Evolutionary conservation across 2,329 filamentous ascomycete species (phyloP).

Genomic region (Aspergillus oerlinghausenensis): DNA sequence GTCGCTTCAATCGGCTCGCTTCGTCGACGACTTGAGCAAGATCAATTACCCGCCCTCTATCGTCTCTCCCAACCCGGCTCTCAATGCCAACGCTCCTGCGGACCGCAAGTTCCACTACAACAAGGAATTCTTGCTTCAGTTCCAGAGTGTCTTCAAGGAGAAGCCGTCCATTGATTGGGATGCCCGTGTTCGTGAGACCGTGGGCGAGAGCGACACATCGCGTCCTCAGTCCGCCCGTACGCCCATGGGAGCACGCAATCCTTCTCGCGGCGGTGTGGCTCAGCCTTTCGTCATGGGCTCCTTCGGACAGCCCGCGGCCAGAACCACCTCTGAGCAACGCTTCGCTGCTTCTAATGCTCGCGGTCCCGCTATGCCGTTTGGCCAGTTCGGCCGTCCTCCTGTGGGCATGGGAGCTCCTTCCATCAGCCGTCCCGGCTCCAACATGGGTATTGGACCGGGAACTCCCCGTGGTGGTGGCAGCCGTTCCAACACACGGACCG

Average conservation of each 20-base stretch:
- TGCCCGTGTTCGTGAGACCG: slow-evolving; percentile 73
- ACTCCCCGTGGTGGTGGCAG: slow-evolving; percentile 71
- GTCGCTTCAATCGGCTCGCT: slow-evolving; percentile 84
- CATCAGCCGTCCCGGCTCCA: slow-evolving; percentile 62
- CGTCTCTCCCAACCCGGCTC: slow-evolving; percentile 81
- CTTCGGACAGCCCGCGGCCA: slow-evolving; percentile 51
- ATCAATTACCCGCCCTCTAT: slow-evolving; percentile 80
- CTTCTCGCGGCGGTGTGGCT: slow-evolving; percentile 50
- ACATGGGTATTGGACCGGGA: slow-evolving; percentile 52
- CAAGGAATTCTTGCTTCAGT: slow-evolving; percentile 90
- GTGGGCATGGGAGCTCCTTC: slow-evolving; percentile 58
- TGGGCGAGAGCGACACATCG: slow-evolving; percentile 71
- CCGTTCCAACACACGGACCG: slow-evolving; percentile 43
- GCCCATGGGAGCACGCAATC: slow-evolving; percentile 46
- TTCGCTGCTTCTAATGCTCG: slow-evolving; percentile 61
- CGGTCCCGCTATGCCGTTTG: slow-evolving; percentile 51
- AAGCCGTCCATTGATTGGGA: slow-evolving; percentile 94
- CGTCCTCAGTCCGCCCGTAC: slow-evolving; percentile 53
- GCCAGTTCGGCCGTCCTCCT: slow-evolving; percentile 58
- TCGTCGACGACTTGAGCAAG: slow-evolving; percentile 73
- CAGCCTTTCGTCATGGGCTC: slow-evolving; percentile 63
- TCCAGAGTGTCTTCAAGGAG: slow-evolving; percentile 93
- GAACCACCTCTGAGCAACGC: slow-evolving; percentile 68
- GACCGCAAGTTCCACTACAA: slow-evolving; percentile 91
- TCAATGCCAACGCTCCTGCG: slow-evolving; percentile 69